Base-by-base conservation (phyloP, 352 stramenopile genomes). In the Globisporangium mamillatum region DNA sequence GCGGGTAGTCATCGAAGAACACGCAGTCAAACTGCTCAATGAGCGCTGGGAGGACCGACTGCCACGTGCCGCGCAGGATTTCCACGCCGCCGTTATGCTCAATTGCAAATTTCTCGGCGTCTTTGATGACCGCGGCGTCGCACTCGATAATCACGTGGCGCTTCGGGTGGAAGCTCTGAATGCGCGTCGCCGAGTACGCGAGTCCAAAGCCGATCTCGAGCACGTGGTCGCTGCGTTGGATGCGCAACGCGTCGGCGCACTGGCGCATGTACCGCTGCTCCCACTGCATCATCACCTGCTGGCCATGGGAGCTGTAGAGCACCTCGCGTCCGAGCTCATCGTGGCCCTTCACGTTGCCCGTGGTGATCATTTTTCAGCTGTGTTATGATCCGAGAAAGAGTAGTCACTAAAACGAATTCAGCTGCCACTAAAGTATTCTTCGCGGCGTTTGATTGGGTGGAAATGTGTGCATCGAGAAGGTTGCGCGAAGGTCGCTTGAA, bases 271-370 rank as follows among this genome's bases (percentile, higher is more conserved):
- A 97, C 24, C 78, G 34, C 56, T 72, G 74, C 68, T 97, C 90
- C 90, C 90, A 97, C 60, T 85, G 77, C 90, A 97, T 97, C 88
- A 97, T 97, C 20, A 97, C 88, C 72, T 94, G 86, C 75, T 94
- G 82, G 4, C 84, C 78, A 24, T 62, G 68, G n/a, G 84, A 91
- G 77, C 84, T 94, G 75, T 76, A 81, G 38, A 94, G 74, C 38
- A 90, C 71, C 32, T 75, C 69, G 10, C 80, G 36, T 1, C 80
- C 82, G 29, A 77, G 34, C 52, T 65, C 79, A 60, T 94, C 87
- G 22, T 68, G 27, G 3, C 71, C 75, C 41, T 78, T 77, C 24
- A 55, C 64, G 50, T 92, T 92, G 63, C 82, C 80, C 0, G 58
- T 52, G 22, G 77, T 86, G 22, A 71, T 80, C 71, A 77, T 84